A percentile compares a stretch with the other conserved stretches of the same genome.
phyloP scores from a whole-genome alignment of 1,139 yeast genomes.

The Pichia sp. region DNA sequence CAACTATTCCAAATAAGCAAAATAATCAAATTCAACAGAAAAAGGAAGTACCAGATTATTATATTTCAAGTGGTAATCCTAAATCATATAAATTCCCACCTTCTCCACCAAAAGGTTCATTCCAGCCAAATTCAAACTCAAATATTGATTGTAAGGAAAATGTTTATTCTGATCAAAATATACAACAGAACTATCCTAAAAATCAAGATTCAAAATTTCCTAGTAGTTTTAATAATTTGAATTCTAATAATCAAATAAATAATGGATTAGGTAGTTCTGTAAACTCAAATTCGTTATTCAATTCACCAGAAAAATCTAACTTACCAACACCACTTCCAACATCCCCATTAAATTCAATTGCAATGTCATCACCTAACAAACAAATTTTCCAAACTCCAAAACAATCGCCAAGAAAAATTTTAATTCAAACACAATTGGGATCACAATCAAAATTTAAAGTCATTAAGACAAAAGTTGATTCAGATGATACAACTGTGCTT shows the following conservation, averaged over 20 bases:
- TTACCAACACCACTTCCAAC: slow-evolving; percentile 11
- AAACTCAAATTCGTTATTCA: too few relatives aligned
- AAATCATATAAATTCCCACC: slow-evolving; percentile 13
- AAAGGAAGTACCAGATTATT: slow-evolving; percentile 11
- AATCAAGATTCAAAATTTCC: too few relatives aligned
- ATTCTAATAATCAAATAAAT: too few relatives aligned
- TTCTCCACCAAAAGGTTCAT: slow-evolving; percentile 13
- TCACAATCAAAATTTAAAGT: slow-evolving; percentile 10
- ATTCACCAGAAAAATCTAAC: not conserved
- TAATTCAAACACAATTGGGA: slow-evolving; percentile 1
- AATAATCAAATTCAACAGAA: not conserved
- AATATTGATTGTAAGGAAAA: not conserved
- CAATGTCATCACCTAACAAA: slow-evolving; percentile 17
- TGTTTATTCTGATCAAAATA: not conserved
- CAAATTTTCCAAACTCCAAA: slow-evolving; percentile 13
- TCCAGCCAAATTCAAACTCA: not conserved
- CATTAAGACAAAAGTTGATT: not conserved
- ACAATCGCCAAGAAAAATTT: slow-evolving; percentile 9
- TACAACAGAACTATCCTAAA: not conserved
- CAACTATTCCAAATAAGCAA: not conserved
- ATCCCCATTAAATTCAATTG: slow-evolving; percentile 14
- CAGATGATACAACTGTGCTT: slow-evolving; percentile 7
- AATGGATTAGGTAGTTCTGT: too few relatives aligned
- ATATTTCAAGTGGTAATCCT: slow-evolving; percentile 10
- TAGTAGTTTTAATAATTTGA: too few relatives aligned